Percentiles rank a stretch among this genome's conserved stretches.
phyloP scores from a whole-genome alignment of 2,329 filamentous ascomycete genomes.

The Cladosporium cucumerinum region DNA sequence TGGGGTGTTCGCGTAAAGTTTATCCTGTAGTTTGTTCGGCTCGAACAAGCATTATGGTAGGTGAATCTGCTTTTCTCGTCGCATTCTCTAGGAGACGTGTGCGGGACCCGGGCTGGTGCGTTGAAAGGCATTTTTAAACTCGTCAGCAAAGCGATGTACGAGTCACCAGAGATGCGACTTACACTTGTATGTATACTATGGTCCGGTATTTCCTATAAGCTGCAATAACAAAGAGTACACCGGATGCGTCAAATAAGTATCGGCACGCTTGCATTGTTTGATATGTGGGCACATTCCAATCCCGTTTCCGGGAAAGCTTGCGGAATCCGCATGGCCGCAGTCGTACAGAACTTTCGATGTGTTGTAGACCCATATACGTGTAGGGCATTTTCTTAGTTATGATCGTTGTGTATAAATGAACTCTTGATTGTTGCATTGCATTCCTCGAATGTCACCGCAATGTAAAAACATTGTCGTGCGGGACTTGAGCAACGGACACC shows the following conservation, averaged over 20 bases:
- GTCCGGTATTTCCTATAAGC: not conserved
- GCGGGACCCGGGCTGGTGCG: not conserved
- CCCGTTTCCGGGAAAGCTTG: not conserved
- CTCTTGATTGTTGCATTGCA: not conserved
- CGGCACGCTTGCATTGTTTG: not conserved
- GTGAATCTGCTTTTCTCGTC: not conserved
- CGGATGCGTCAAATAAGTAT: not conserved
- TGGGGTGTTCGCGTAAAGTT: not conserved
- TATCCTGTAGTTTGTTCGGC: not conserved
- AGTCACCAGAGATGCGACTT: not conserved
- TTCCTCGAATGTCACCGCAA: not conserved
- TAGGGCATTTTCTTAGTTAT: not conserved
- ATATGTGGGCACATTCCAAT: not conserved
- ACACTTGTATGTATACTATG: not conserved
- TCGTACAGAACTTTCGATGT: not conserved
- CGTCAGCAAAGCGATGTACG: not conserved
- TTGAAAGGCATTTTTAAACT: not conserved
- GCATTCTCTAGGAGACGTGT: not conserved
- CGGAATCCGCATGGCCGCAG: not conserved
- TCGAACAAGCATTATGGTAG: not conserved
- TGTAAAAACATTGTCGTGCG: not conserved
- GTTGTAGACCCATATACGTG: not conserved
- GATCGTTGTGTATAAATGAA: not conserved
- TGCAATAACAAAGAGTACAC: not conserved
- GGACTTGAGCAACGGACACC: not conserved